phyloP scores from a whole-genome alignment of 495 filamentous ascomycete genomes.

The Glarea lozoyensis region DNA sequence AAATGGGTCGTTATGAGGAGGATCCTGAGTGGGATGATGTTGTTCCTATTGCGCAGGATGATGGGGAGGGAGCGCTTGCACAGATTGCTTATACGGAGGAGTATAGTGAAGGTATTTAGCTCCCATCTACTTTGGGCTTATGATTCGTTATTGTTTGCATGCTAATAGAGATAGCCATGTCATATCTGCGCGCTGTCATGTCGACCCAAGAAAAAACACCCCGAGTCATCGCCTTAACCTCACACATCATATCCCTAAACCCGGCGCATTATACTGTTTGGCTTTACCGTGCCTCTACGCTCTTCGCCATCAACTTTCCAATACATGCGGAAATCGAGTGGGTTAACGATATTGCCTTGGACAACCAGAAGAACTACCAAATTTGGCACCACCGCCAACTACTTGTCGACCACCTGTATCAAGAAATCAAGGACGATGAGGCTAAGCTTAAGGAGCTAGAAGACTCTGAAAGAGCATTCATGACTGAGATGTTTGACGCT shows the following conservation, averaged over 20 bases:
- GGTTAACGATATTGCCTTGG: conserved; percentile 73
- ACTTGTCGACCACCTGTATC: conserved; percentile 59
- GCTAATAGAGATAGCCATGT: conserved; percentile 38
- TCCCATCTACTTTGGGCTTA: neutral
- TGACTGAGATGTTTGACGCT: conserved; percentile 68
- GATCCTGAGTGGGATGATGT: conserved; percentile 80
- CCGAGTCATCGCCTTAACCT: conserved; percentile 72
- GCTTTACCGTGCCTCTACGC: conserved; percentile 79
- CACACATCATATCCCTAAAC: conserved; percentile 83
- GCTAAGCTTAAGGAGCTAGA: conserved; percentile 26
- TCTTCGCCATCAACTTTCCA: conserved; percentile 57
- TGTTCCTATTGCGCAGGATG: conserved; percentile 71
- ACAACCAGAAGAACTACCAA: conserved; percentile 93
- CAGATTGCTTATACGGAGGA: conserved; percentile 79
- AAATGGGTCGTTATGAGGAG: conserved; percentile 43
- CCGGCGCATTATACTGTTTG: conserved; percentile 97
- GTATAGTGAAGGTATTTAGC: conserved; percentile 71
- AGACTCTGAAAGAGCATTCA: conserved; percentile 59
- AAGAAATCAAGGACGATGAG: conserved; percentile 36
- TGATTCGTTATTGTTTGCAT: neutral
- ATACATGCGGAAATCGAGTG: conserved; percentile 69
- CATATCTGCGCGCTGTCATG: conserved; percentile 92
- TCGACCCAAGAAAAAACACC: conserved; percentile 72
- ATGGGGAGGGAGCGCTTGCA: conserved; percentile 72
- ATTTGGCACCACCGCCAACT: conserved; percentile 97